Conservation (phyloP, 2,329 filamentous ascomycete species). For the Coniella vitis region DNA sequence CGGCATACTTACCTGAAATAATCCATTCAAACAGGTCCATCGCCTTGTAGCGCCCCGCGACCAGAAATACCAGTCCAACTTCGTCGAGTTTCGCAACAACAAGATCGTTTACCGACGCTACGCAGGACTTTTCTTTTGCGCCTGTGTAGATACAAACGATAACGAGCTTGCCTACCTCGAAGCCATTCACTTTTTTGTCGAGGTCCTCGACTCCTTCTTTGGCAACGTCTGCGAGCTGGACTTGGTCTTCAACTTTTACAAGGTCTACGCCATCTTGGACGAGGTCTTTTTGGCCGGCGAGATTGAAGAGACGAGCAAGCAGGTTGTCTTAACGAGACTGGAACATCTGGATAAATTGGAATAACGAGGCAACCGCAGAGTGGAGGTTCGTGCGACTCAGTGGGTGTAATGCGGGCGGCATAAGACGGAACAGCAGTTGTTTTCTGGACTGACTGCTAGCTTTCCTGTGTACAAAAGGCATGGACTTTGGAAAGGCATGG, state of each 20-base stretch:
- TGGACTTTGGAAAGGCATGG: constrained; percentile 11
- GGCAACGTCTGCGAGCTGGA: constrained; percentile 98
- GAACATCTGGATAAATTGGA: constrained; percentile 97
- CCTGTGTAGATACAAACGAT: constrained; percentile 97
- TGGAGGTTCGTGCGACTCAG: not conserved
- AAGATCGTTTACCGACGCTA: constrained; percentile 98
- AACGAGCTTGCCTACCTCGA: constrained; percentile 96
- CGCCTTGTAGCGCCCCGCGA: constrained; percentile 95
- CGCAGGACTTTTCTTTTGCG: constrained; percentile 97
- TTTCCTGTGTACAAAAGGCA: constrained; percentile 3
- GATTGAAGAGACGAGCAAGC: constrained; percentile 98
- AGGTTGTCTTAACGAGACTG: constrained; percentile 87
- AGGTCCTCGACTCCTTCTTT: constrained; percentile 97
- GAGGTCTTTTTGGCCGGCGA: constrained; percentile 97
- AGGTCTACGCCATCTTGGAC: constrained; percentile 95
- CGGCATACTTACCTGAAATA: not conserved
- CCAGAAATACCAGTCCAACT: constrained; percentile 99
- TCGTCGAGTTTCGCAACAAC: constrained; percentile 91
- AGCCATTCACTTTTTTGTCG: constrained; percentile 98
- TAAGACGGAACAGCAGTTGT: not conserved
- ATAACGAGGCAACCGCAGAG: constrained; percentile 33
- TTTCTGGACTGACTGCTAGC: not conserved
- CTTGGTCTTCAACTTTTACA: constrained; percentile 75
- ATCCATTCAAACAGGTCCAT: constrained; percentile 59
- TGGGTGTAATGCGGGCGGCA: not conserved